Conservation (phyloP, 1,284 basidiomycete genomes). For the Pholiota adiposa region DNA sequence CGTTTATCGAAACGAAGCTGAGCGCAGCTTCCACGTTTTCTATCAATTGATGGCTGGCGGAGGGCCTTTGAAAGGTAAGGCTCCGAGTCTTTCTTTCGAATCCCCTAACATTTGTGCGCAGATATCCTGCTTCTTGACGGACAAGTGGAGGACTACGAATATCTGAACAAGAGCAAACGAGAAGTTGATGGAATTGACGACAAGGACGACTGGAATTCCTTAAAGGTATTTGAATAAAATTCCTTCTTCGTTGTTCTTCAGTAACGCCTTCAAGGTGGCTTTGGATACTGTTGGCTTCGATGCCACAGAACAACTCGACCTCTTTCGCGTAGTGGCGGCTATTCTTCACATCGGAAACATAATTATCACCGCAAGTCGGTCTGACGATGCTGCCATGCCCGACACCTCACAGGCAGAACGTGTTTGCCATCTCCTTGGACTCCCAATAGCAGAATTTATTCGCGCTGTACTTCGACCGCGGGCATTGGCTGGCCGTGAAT, state of each 20-base stretch:
- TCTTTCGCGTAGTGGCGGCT: conserved; percentile 94
- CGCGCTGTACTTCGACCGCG: too few species aligned
- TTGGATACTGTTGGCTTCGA: conserved; percentile 90
- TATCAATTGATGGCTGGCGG: conserved; percentile 86
- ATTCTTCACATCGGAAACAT: conserved; percentile 98
- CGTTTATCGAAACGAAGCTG: conserved; percentile 84
- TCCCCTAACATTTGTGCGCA: conserved; percentile 31
- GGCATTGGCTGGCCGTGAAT: too few species aligned
- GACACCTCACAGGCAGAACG: too few species aligned
- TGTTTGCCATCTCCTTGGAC: too few species aligned
- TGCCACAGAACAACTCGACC: conserved; percentile 83
- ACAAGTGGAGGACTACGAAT: conserved; percentile 85
- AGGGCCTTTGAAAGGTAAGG: conserved; percentile 62
- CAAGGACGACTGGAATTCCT: conserved; percentile 81
- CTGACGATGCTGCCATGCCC: too few species aligned
- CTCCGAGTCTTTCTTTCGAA: background rate
- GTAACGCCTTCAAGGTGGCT: conserved; percentile 54
- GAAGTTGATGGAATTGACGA: conserved; percentile 97
- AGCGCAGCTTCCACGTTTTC: conserved; percentile 97
- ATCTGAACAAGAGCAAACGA: conserved; percentile 86
- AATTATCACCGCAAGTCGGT: conserved; percentile 77
- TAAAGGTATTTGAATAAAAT: conserved; percentile 60
- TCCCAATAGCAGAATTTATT: too few species aligned
- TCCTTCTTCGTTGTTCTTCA: background rate
- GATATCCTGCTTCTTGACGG: conserved; percentile 81